Evolutionary conservation across 768 basidiomycete genomes (phyloP).

Genomic region (Boletus subparvulus): DNA sequence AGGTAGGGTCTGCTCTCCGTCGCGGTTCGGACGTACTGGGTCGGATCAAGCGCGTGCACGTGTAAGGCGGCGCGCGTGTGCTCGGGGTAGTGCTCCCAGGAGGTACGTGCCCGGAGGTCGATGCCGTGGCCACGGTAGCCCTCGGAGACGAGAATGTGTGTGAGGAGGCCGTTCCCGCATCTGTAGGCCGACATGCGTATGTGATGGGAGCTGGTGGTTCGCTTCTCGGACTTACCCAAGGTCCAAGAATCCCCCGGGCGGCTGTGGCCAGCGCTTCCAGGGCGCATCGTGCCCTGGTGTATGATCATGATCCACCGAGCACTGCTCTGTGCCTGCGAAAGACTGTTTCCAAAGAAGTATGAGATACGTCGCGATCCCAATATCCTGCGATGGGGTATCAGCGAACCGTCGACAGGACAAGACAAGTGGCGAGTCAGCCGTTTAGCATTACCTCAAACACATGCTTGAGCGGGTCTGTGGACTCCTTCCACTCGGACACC

Average conservation of each 20-base stretch:
- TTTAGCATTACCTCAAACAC: slow-evolving; percentile 70
- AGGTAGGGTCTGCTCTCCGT: slow-evolving; percentile 22
- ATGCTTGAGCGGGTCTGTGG: slow-evolving; percentile 85
- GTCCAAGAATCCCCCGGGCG: slow-evolving; percentile 84
- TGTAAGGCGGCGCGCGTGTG: slow-evolving; percentile 59
- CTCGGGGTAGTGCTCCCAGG: slow-evolving; percentile 78
- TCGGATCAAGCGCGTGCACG: slow-evolving; percentile 72
- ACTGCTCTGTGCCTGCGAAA: slow-evolving; percentile 34
- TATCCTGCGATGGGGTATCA: slow-evolving; percentile 56
- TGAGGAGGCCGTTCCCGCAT: slow-evolving; percentile 90
- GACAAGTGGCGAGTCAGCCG: neutral
- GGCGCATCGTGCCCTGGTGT: slow-evolving; percentile 31
- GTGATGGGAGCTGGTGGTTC: neutral
- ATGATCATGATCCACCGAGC: neutral
- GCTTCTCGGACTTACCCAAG: slow-evolving; percentile 57
- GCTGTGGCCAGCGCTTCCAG: slow-evolving; percentile 76
- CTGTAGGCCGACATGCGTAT: slow-evolving; percentile 36
- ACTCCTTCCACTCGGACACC: slow-evolving; percentile 73
- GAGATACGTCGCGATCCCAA: slow-evolving; percentile 91
- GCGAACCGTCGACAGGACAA: neutral
- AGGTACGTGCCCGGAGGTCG: slow-evolving; percentile 81
- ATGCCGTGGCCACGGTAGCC: slow-evolving; percentile 85
- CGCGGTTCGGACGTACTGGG: neutral
- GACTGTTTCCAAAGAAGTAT: slow-evolving; percentile 88
- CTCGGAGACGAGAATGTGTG: slow-evolving; percentile 80